Base-by-base conservation (phyloP, 257 asterid genomes). In the Marsdenia floribunda region DNA sequence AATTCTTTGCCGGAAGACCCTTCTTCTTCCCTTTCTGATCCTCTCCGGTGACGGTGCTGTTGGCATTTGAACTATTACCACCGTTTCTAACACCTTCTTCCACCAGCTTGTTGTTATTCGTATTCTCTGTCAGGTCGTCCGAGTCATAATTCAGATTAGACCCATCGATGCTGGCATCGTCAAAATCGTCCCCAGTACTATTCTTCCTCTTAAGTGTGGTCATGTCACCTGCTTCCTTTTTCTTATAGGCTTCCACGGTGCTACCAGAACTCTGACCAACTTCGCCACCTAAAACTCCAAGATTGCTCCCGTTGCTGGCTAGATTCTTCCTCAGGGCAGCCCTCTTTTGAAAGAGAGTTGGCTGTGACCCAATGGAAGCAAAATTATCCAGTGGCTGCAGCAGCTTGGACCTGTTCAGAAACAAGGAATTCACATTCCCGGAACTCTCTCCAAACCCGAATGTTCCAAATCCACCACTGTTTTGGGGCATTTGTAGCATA, bases 1-100 rank as follows among this genome's bases (percentile, higher is more conserved):
- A 74, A 79, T 90, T 92, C 90, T 95, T 95, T 1, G 98, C 99
- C 63, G 99, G 98, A 47, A 83, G 88, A 29, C 99, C 99, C 76
- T 90, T 92, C 76, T 88, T 92, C 89, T 91, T 91, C 75, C 96
- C 90, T 78, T 80, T 86, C 14, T 73, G 80, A 72, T 87, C 89
- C 58, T 79, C 90, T 11, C 88, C 88, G 8, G 83, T 83, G 64
- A 83, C 82, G 3, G 82, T 73, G 74, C 86, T 82, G 53, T 81
- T 82, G 8, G 86, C 83, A 61, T 78, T 81, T 58, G 90, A 85
- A 82, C 82, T 84, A 47, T 77, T 82, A 13, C 82, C 87, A 15
- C 90, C 88, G 54, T 76, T 85, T 47, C 75, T 82, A 24, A 3
- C 82, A 54, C 83, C 77, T 24, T 82, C 93, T 37, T 81, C 89